Conservation (phyloP, 306 rosid genomes). For the Vigna hirtella region DNA sequence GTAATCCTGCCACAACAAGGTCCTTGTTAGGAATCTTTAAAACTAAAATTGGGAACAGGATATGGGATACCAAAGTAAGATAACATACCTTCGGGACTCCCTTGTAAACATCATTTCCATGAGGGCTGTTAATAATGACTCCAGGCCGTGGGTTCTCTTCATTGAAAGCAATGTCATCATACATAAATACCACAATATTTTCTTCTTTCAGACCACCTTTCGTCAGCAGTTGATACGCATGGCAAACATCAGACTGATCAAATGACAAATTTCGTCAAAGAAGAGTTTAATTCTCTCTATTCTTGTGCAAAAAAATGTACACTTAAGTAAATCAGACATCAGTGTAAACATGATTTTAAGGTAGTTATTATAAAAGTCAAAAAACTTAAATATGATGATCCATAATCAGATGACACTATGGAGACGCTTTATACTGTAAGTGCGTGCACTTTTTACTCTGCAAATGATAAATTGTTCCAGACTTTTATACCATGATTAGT, state of each 20-base stretch:
- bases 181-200: slow-evolving; percentile 92
- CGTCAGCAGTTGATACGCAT: slow-evolving; percentile 92
- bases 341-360: too few species aligned
- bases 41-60: neutral
- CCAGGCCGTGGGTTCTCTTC: slow-evolving; percentile 92
- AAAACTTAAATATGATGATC: too few species aligned
- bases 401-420: too few species aligned
- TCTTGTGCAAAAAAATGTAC: too few species aligned
- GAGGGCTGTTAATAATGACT: slow-evolving; percentile 83
- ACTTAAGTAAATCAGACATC: too few species aligned
- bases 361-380: too few species aligned
- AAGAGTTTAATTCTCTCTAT: too few species aligned
- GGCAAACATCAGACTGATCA: slow-evolving; percentile 86
- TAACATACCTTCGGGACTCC: slow-evolving; percentile 93
- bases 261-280: neutral
- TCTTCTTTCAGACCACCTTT: slow-evolving; percentile 92
- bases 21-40: slow-evolving; percentile 21
- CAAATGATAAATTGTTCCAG: too few species aligned
- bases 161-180: slow-evolving; percentile 84
- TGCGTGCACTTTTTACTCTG: too few species aligned
- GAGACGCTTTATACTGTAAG: too few species aligned
- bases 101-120: slow-evolving; percentile 81
- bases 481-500: too few species aligned
- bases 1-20: slow-evolving; percentile 72
- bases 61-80: slow-evolving; percentile 2